These are phyloP conservation scores for Xylaria sp. DNA, from an alignment of 2,329 filamentous ascomycete genomes.

Conservation along the genomic window DNA sequence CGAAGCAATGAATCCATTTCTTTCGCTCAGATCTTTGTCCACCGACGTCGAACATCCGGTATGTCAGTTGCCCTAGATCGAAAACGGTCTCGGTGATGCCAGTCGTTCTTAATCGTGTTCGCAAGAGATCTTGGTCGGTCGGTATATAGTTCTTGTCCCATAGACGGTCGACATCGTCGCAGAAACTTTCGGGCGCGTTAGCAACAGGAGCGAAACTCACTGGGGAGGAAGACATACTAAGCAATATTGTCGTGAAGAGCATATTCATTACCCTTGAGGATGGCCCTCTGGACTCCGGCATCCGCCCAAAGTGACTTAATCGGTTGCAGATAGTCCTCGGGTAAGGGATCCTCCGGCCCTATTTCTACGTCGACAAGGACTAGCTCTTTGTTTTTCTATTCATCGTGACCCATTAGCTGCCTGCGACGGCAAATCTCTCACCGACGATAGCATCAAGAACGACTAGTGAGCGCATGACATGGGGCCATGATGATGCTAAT, in stretches of 20 bases:
- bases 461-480: neutral
- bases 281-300: constrained; percentile 83
- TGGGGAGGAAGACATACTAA: constrained; percentile 78
- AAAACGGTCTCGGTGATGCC: constrained; percentile 97
- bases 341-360: constrained; percentile 81
- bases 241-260: constrained; percentile 93
- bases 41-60: constrained; percentile 96
- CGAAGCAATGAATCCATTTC: constrained; percentile 98
- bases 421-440: constrained; percentile 16
- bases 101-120: constrained; percentile 88
- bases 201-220: constrained; percentile 17
- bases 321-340: constrained; percentile 79
- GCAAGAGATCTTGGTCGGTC: constrained; percentile 92
- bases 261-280: constrained; percentile 94
- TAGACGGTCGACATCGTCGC: constrained; percentile 78
- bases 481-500: neutral
- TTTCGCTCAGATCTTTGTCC: constrained; percentile 92
- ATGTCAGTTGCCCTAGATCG: constrained; percentile 89
- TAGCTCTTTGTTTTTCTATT: constrained; percentile 79
- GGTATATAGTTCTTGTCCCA: constrained; percentile 84
- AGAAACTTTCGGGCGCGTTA: constrained; percentile 71
- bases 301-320: constrained; percentile 89
- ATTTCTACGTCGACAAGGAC: constrained; percentile 86
- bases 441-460: neutral
- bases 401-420: constrained; percentile 32